Evolutionary conservation across 768 basidiomycete species (phyloP).

Genomic region (Sporobolomyces phaffii): DNA sequence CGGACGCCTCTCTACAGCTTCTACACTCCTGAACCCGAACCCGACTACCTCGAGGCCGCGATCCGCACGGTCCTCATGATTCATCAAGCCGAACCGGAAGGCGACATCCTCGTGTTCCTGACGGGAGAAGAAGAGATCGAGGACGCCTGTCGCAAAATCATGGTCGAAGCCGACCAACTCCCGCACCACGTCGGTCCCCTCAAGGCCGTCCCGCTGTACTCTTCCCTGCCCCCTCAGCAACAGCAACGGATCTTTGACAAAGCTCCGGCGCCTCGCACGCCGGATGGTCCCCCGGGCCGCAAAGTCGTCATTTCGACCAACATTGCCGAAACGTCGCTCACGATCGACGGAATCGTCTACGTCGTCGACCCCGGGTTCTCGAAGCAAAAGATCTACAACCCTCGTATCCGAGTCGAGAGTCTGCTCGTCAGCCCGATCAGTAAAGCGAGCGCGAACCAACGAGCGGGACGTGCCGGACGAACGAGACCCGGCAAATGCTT

Average conservation of each 20-base stretch:
- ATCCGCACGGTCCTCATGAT: conserved; percentile 96
- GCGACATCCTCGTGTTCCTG: conserved; percentile 88
- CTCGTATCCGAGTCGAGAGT: conserved; percentile 89
- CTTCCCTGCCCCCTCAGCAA: conserved; percentile 84
- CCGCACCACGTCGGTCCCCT: conserved; percentile 73
- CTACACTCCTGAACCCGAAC: conserved; percentile 85
- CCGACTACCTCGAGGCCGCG: conserved; percentile 93
- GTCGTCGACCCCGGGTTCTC: conserved; percentile 97
- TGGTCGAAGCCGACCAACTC: conserved; percentile 79
- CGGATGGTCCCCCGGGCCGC: conserved; percentile 73
- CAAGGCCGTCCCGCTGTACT: conserved; percentile 86
- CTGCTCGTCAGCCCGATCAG: conserved; percentile 90
- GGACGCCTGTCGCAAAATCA: conserved; percentile 88
- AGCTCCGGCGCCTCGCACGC: conserved; percentile 59
- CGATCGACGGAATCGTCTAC: conserved; percentile 99
- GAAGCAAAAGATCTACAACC: conserved; percentile 98
- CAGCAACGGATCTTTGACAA: conserved; percentile 96
- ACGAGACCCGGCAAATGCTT: conserved; percentile 97
- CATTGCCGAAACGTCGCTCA: conserved; percentile 93
- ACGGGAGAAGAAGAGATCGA: conserved; percentile 99
- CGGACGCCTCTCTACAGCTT: conserved; percentile 47
- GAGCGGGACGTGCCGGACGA: conserved; percentile 91
- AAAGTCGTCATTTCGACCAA: conserved; percentile 95
- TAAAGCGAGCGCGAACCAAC: conserved; percentile 91
- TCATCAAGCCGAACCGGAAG: conserved; percentile 86